Conservation (phyloP, 495 filamentous ascomycete genomes). For the Xylaria bambusicola region DNA sequence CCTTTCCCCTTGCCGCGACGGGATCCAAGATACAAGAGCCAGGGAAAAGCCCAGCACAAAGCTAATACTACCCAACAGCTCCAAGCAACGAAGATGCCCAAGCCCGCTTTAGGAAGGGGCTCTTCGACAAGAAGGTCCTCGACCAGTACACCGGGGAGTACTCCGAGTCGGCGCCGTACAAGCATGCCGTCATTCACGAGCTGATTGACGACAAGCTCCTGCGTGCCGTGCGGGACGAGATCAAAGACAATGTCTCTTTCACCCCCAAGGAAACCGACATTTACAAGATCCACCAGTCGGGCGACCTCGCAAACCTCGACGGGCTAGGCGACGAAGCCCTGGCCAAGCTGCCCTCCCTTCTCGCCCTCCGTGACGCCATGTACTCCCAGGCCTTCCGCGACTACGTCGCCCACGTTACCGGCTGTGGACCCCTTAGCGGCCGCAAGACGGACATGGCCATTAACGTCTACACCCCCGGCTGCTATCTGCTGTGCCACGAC, state of each 20-base stretch:
- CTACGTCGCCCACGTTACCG: slow-evolving; percentile 82
- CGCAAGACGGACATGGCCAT: slow-evolving; percentile 99
- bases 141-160: slow-evolving; percentile 70
- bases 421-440: slow-evolving; percentile 82
- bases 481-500: slow-evolving; percentile 94
- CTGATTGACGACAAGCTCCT: slow-evolving; percentile 79
- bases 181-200: slow-evolving; percentile 81
- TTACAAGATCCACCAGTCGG: slow-evolving; percentile 99
- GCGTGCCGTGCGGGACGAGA: slow-evolving; percentile 83
- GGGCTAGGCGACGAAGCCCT: slow-evolving; percentile 83
- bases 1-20: neutral
- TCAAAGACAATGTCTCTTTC: slow-evolving; percentile 85
- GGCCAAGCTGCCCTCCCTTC: slow-evolving; percentile 77
- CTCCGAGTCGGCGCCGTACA: slow-evolving; percentile 76
- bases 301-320: slow-evolving; percentile 94
- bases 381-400: slow-evolving; percentile 88
- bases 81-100: slow-evolving; percentile 47
- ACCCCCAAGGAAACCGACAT: slow-evolving; percentile 99
- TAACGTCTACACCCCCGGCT: slow-evolving; percentile 96
- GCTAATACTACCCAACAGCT: slow-evolving; percentile 34
- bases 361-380: slow-evolving; percentile 85
- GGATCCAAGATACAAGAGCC: no score
- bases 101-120: slow-evolving; percentile 67
- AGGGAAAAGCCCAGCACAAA: neutral
- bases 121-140: slow-evolving; percentile 70